These are phyloP conservation scores for Dendrobium nobile DNA, from an alignment of 106 monocot genomes.

Conservation along the genomic window DNA sequence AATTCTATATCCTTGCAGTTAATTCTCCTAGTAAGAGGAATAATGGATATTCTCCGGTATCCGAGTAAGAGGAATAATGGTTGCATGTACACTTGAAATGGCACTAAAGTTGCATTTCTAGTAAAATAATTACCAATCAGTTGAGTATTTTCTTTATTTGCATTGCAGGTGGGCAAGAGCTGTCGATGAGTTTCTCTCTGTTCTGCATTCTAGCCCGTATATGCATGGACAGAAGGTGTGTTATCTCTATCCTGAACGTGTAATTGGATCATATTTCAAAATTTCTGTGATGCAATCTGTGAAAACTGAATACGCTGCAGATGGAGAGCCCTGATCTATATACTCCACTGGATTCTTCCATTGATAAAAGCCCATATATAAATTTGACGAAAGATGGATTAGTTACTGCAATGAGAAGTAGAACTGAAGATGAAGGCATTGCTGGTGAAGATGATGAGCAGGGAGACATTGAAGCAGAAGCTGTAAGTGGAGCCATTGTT, in stretches of 20 bases:
- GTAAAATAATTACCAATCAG: background rate
- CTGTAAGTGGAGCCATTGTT: background rate
- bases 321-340: conserved; percentile 10
- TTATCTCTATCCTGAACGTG: background rate
- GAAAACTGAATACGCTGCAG: conserved; percentile 16
- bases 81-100: background rate
- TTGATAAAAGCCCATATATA: conserved; percentile 78
- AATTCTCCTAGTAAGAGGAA: background rate
- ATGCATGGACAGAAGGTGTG: conserved; percentile 67
- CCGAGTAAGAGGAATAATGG: background rate
- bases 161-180: conserved; percentile 91
- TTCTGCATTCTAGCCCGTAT: conserved; percentile 45
- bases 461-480: background rate
- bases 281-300: background rate
- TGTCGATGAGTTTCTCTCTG: conserved; percentile 60
- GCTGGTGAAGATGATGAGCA: conserved; percentile 1
- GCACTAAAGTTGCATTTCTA: background rate
- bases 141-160: background rate
- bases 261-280: background rate
- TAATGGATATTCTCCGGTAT: no score
- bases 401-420: conserved; percentile 38
- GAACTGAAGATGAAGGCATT: conserved; percentile 1
- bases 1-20: background rate
- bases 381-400: conserved; percentile 70
- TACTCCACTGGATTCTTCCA: conserved; percentile 49